Evolutionary conservation across 805 yeast genomes (phyloP).

Genomic region (Ogataea henricii): DNA sequence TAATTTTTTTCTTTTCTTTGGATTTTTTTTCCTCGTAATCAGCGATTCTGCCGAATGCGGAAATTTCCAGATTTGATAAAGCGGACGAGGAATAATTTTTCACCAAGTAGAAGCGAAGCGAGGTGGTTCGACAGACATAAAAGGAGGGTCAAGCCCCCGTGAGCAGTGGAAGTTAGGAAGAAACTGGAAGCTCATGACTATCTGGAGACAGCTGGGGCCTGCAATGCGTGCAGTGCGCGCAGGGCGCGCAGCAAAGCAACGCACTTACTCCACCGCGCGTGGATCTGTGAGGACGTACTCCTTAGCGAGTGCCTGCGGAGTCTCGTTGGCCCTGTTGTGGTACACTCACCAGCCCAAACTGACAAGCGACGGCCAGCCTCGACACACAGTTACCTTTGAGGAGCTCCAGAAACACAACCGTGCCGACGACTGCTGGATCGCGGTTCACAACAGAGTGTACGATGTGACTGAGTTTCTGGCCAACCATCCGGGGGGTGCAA

Average conservation of each 20-base stretch:
- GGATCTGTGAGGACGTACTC: not conserved
- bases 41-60: slow-evolving; percentile 7
- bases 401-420: slow-evolving; percentile 51
- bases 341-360: not conserved
- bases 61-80: slow-evolving; percentile 13
- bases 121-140: too few relatives aligned
- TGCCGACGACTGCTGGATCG: slow-evolving; percentile 79
- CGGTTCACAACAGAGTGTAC: slow-evolving; percentile 73
- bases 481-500: slow-evolving; percentile 50
- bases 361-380: not conserved
- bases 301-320: not conserved
- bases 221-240: too few relatives aligned
- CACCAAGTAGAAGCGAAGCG: not conserved
- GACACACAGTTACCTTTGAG: slow-evolving; percentile 15
- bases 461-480: slow-evolving; percentile 58
- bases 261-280: not conserved
- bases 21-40: too few relatives aligned
- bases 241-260: not conserved
- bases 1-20: too few relatives aligned
- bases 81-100: slow-evolving; percentile 7
- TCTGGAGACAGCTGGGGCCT: too few relatives aligned
- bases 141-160: too few relatives aligned
- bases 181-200: too few relatives aligned
- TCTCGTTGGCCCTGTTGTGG: not conserved
- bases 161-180: too few relatives aligned